Conservation (phyloP, 352 stramenopile genomes). For the Globisporangium iwayamae region DNA sequence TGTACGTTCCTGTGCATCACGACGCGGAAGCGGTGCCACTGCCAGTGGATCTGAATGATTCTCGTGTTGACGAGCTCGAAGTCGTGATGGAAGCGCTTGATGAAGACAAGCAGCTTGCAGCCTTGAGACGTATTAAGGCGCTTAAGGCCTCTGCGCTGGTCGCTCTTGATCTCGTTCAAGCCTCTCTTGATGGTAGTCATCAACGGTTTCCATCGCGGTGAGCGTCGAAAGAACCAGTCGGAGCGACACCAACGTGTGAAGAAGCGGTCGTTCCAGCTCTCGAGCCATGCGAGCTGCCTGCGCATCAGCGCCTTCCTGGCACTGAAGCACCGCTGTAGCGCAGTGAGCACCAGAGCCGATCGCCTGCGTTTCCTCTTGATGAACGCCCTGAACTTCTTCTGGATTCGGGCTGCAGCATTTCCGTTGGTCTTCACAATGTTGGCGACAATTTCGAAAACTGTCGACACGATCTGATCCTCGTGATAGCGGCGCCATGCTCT, state of each 20-base stretch:
- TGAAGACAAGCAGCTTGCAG: background rate
- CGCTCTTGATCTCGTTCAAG: background rate
- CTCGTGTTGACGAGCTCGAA: slow-evolving; percentile 8
- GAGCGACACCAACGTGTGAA: slow-evolving; percentile 5
- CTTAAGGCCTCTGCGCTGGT: slow-evolving; percentile 6
- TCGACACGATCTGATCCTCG: background rate
- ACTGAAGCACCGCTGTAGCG: slow-evolving; percentile 21
- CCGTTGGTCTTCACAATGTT: slow-evolving; percentile 12
- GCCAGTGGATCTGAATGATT: slow-evolving; percentile 15
- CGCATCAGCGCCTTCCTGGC: slow-evolving; percentile 15
- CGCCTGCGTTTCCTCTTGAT: slow-evolving; percentile 3
- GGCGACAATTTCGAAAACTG: slow-evolving; percentile 11
- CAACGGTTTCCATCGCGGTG: background rate
- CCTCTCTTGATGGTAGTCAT: background rate
- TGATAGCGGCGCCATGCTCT: slow-evolving; percentile 22
- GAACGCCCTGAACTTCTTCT: slow-evolving; percentile 5
- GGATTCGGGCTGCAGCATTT: slow-evolving; percentile 6
- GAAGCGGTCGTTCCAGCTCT: slow-evolving; percentile 10
- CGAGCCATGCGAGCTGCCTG: slow-evolving; percentile 12
- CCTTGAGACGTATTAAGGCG: slow-evolving; percentile 7
- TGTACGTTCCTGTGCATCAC: slow-evolving; percentile 5
- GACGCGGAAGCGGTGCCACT: slow-evolving; percentile 11
- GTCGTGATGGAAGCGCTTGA: background rate
- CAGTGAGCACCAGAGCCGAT: slow-evolving; percentile 12
- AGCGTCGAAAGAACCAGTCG: background rate